These are phyloP conservation scores for Colletotrichum kahawae DNA, from an alignment of 2,329 filamentous ascomycete genomes.

Conservation along the genomic window DNA sequence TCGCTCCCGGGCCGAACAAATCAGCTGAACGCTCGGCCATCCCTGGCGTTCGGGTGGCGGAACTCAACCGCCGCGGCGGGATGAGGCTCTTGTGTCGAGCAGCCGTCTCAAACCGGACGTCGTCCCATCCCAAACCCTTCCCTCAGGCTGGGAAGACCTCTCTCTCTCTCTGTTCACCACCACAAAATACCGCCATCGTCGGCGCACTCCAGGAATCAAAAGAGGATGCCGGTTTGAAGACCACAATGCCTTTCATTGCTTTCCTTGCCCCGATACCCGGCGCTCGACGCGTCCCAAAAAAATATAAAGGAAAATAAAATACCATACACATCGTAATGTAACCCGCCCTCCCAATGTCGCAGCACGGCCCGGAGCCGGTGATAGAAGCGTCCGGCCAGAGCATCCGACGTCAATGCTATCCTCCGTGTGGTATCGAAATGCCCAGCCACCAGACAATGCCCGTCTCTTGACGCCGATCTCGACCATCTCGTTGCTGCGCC, in stretches of 20 bases:
- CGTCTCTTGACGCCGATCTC: slow-evolving; percentile 41
- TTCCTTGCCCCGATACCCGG: neutral
- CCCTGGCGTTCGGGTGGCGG: neutral
- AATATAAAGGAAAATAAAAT: neutral
- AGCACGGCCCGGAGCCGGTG: slow-evolving; percentile 14
- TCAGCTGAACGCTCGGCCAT: neutral
- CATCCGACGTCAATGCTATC: slow-evolving; percentile 19
- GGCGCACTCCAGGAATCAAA: neutral
- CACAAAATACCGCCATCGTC: neutral
- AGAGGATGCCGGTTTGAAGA: neutral
- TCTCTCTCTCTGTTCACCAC: neutral
- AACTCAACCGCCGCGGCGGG: neutral
- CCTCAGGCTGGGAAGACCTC: neutral
- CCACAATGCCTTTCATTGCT: slow-evolving; percentile 15
- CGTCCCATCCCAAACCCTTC: neutral
- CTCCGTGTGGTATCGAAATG: slow-evolving; percentile 24
- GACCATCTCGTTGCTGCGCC: slow-evolving; percentile 57
- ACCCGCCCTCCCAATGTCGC: slow-evolving; percentile 11
- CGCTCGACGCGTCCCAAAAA: neutral
- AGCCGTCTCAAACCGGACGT: neutral
- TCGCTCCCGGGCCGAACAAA: neutral
- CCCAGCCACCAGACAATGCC: slow-evolving; percentile 21
- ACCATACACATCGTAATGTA: slow-evolving; percentile 21
- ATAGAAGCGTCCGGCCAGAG: slow-evolving; percentile 13
- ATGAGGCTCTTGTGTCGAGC: neutral